Conservation (phyloP, 2,329 filamentous ascomycete species). For the Fusarium sp. region DNA sequence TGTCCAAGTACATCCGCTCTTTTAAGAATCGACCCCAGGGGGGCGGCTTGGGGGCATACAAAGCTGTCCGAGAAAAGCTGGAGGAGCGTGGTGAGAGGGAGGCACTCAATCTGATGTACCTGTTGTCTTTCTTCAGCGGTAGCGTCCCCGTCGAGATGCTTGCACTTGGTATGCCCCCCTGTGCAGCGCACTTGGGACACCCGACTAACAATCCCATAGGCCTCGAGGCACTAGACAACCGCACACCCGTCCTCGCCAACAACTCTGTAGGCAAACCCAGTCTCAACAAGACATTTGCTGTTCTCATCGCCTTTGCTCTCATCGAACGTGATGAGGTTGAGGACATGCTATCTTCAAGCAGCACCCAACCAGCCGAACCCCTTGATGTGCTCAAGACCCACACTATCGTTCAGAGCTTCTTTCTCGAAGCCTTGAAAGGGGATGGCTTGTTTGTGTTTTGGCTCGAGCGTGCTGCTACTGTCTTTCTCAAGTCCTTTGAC, state of each 20-base stretch:
- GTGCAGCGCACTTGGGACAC: background rate
- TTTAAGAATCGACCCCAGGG: slow-evolving; percentile 36
- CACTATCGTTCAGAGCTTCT: slow-evolving; percentile 39
- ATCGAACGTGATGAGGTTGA: slow-evolving; percentile 43
- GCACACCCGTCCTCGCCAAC: slow-evolving; percentile 36
- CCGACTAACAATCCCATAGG: slow-evolving; percentile 13
- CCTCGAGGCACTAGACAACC: slow-evolving; percentile 37
- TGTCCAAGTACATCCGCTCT: slow-evolving; percentile 41
- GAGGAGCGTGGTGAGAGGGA: slow-evolving; percentile 39
- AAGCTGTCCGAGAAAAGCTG: slow-evolving; percentile 36
- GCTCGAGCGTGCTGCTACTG: slow-evolving; percentile 39
- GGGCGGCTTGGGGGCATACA: slow-evolving; percentile 38
- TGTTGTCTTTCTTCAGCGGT: slow-evolving; percentile 39
- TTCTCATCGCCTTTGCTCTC: slow-evolving; percentile 42
- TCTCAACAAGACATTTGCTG: slow-evolving; percentile 41
- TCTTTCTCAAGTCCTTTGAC: slow-evolving; percentile 40
- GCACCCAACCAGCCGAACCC: slow-evolving; percentile 27
- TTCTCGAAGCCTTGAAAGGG: slow-evolving; percentile 33
- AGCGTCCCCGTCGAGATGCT: slow-evolving; percentile 41
- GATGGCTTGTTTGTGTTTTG: slow-evolving; percentile 37
- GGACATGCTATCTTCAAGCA: slow-evolving; percentile 30
- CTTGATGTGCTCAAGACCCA: slow-evolving; percentile 41
- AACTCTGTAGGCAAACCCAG: slow-evolving; percentile 35
- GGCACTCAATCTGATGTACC: slow-evolving; percentile 41
- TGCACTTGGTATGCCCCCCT: slow-evolving; percentile 28